Evolutionary conservation across 805 yeast species (phyloP).

Genomic region (Candida tammaniensis): DNA sequence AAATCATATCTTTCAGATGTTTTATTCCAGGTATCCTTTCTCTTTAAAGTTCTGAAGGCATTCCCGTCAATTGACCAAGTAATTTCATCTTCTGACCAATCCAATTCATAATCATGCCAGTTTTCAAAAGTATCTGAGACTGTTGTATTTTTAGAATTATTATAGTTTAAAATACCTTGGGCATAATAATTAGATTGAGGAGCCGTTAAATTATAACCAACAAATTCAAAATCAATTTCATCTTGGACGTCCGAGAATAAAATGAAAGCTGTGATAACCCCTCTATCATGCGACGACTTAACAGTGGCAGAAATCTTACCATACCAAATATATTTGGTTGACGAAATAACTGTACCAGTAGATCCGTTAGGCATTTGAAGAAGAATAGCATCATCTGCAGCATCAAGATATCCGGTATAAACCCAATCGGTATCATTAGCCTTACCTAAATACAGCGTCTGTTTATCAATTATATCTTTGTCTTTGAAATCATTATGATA

Average conservation of each 20-base stretch:
- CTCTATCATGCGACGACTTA: conserved; percentile 71
- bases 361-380: conserved; percentile 74
- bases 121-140: conserved; percentile 57
- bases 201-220: conserved; percentile 66
- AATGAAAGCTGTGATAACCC: conserved; percentile 84
- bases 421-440: conserved; percentile 65
- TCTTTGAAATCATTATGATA: conserved; percentile 31
- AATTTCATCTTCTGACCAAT: conserved; percentile 74
- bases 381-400: conserved; percentile 52
- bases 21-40: conserved; percentile 56
- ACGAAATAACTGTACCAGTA: conserved; percentile 76
- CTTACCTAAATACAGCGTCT: conserved; percentile 63
- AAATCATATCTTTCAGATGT: conserved; percentile 55
- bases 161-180: conserved; percentile 68
- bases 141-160: conserved; percentile 48
- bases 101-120: conserved; percentile 73
- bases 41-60: conserved; percentile 61
- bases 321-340: conserved; percentile 82
- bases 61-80: conserved; percentile 75
- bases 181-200: conserved; percentile 81
- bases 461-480: conserved; percentile 18
- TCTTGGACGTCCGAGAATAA: conserved; percentile 82
- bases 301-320: conserved; percentile 71
- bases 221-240: conserved; percentile 86
- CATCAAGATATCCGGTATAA: conserved; percentile 57